Evolutionary conservation across 2,329 filamentous ascomycete genomes (phyloP), one percentile per base, ranked within the genome.

Genomic region (Lojkania enalia): DNA sequence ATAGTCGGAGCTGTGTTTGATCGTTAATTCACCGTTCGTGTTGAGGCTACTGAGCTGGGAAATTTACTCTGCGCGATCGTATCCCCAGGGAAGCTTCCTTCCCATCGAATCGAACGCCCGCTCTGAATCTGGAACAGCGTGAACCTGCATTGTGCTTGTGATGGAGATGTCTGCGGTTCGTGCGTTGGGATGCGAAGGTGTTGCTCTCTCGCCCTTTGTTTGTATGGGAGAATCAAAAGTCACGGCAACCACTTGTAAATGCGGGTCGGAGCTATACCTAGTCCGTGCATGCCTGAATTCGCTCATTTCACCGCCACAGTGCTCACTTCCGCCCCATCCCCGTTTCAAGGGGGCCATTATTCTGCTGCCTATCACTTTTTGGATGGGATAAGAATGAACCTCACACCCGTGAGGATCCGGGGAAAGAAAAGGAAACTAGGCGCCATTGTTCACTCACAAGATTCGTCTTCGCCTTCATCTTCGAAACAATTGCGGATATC

Each of bases 121-220:
- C 66, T 85, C 83, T 55, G 80, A 76, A 42, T 80, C 79, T 23
- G 82, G 81, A 9, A 86, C 82, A 21, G 80, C 80, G 66, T 86
- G 82, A 39, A 85, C 81, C 67, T 86, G 82, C 79, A 85, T 85
- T 27, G 23, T n/a, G 23, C 37, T 38, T 27, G 30, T 21, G 35
- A 43, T 13, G 37, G 29, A 41, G 44, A 44, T 46, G 33, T 33
- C 36, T 27, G 39, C 37, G 15, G 39, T 36, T 45, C 37, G 39
- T 47, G 32, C 18, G 35, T 42, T 40, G 42, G 15, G 35, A 20
- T 45, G 15, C 11, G 35, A 33, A 42, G 21, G 39, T 41, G 35
- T 16, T 31, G 21, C 33, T 18, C 20, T 43, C n/a, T 15, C 14
- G 6, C 12, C 6, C 51, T 54, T 63, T 64, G 61, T 64, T 63